Evolutionary conservation across 2,329 filamentous ascomycete genomes (phyloP), one percentile per base, ranked within the genome.

Genomic region (Aaosphaeria pasadenensis): DNA sequence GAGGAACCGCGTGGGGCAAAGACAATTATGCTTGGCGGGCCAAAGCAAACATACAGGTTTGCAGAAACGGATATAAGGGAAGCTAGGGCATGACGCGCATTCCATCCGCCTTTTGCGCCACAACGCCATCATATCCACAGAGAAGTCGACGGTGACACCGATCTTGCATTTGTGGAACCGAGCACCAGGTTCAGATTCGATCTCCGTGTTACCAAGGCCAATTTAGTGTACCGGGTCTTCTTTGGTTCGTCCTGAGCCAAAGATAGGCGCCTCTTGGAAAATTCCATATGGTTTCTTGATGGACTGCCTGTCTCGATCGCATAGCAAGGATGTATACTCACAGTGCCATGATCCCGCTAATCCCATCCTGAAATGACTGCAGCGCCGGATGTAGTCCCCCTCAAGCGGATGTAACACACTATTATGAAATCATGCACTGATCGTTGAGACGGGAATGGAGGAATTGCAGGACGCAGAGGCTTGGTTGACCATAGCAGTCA

Each of bases 121-220:
- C 58, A 43, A 52, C 62, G 59, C 63, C 62, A 56, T 55, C 43
- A 45, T 53, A 58, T 50, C 58, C 59, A 63, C 51, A 43, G 48
- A 54, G 50, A 48, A 54, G 46, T 58, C 57, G 53, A 60, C 48
- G 48, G 67, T 67, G 46, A 56, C 53, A 67, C 61, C 48, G 57
- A 69, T 70, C 66, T 68, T 58, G 65, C 64, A 70, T 66, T 53
- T 46, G 64, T 67, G 63, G 56, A 59, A 67, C 66, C 66, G 59
- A 52, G 54, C 51, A 53, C 59, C 64, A 66, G 64, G 62, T 66
- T 56, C 57, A 59, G 48, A 36, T 54, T 53, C 60, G 64, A 66
- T 69, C 57, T 24, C 57, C 49, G 63, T 66, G 60, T 57, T 54
- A 66, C 64, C 50, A 50, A 48, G 43, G 48, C 52, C 43, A 49